Base-by-base conservation (phyloP, 768 basidiomycete species). In the Neoboletus brunneissimus region DNA sequence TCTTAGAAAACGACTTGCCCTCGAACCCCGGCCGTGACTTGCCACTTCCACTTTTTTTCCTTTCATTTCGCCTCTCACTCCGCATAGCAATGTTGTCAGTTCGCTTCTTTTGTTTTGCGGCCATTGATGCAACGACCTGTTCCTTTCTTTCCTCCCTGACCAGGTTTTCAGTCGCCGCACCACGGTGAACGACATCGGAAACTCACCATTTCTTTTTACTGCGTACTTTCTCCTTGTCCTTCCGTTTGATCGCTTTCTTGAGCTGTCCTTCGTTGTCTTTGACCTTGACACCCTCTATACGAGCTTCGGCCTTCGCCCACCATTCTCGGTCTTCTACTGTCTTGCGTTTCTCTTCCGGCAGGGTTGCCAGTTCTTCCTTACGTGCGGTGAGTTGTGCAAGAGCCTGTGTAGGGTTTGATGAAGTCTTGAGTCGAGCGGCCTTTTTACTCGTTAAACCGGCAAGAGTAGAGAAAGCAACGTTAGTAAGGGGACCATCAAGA, bases 171-270 rank as follows among this genome's bases (percentile, higher is more conserved):
- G 58, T 23, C 51, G 10, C 51, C 6, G 32, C 45, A 6, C 29
- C 9, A 27, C n/a, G n/a, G 20, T 32, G 27, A 46, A 66, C 40
- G 13, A 31, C 16, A 20, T 13, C 1, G 38, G 22, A 31, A n/a
- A 32, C 87, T 54, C 59, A 95, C 95, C 96, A 98, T 43, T 82
- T 79, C 66, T 88, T 89, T 70, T 89, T 91, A 56, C 86, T 85
- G 76, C 91, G 94, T 23, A 57, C 65, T 70, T 98, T 98, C 63
- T 86, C 86, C 72, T 96, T 95, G 73, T 97, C 96, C 60, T 91
- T 87, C 70, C 91, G 78, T 78, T 97, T 98, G 9, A 83, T 85
- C 41, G 94, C 94, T 76, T 97, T 98, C 77, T 96, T 98, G 65
- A 99, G 71, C 44, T 87, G 76, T 1, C 63, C 69, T 68, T 93